A percentile compares a stretch with the other conserved stretches of the same genome.
phyloP scores from a whole-genome alignment of 805 yeast species.

The Pichia nanzhaoensis region DNA sequence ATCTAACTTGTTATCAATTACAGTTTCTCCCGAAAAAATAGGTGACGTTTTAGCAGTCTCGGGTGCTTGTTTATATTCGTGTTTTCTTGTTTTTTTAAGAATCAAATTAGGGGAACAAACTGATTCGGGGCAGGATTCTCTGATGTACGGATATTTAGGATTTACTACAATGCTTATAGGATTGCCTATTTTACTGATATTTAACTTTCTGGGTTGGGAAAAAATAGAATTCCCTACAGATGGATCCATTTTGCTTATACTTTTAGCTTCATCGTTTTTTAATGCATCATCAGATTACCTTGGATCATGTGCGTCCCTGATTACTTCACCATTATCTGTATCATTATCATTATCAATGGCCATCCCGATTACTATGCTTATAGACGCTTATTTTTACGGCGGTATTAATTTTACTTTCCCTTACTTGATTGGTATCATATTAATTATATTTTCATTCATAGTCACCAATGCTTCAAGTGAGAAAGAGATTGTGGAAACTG shows the following conservation, averaged over 20 bases:
- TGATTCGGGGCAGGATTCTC: slow-evolving; percentile 38
- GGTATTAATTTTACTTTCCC: slow-evolving; percentile 26
- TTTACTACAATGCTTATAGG: slow-evolving; percentile 34
- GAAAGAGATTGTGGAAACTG: slow-evolving; percentile 38
- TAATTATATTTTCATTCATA: slow-evolving; percentile 41
- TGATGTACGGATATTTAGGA: slow-evolving; percentile 43
- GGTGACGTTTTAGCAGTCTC: slow-evolving; percentile 41
- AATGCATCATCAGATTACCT: slow-evolving; percentile 44
- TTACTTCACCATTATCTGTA: slow-evolving; percentile 48
- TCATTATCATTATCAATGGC: slow-evolving; percentile 45
- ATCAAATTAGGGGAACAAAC: slow-evolving; percentile 39
- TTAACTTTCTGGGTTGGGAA: slow-evolving; percentile 35
- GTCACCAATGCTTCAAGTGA: slow-evolving; percentile 41
- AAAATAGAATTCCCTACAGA: slow-evolving; percentile 37
- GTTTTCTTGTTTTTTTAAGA: slow-evolving; percentile 39
- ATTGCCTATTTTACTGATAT: slow-evolving; percentile 34
- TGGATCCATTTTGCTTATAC: slow-evolving; percentile 26
- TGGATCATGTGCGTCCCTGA: slow-evolving; percentile 43
- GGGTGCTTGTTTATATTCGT: slow-evolving; percentile 43
- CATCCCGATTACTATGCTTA: slow-evolving; percentile 45
- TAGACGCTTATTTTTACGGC: slow-evolving; percentile 37
- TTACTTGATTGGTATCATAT: slow-evolving; percentile 41
- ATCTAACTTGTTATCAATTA: not conserved
- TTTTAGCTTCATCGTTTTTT: slow-evolving; percentile 37
- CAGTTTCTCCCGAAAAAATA: slow-evolving; percentile 24